phyloP scores from a whole-genome alignment of 2,329 filamentous ascomycete genomes.

The Pezicula neosporulosa region DNA sequence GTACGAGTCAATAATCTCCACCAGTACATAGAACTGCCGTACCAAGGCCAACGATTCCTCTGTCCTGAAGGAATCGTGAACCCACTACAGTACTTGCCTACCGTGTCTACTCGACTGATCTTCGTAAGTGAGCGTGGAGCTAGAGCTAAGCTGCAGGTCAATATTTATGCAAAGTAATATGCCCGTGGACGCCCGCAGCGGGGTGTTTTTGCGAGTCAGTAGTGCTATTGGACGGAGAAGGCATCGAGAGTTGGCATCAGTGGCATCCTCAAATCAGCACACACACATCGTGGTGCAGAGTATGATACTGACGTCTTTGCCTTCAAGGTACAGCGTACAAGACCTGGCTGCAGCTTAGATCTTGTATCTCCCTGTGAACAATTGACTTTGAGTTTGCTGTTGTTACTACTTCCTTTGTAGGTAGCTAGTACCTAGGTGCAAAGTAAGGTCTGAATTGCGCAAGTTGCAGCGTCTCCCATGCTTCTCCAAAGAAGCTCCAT shows the following conservation, averaged over 20 bases:
- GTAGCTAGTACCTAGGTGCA: too few species aligned
- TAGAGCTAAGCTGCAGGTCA: slow-evolving; percentile 17
- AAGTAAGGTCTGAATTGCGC: too few species aligned
- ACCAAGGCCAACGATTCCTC: background rate
- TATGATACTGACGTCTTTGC: background rate
- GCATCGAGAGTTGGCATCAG: background rate
- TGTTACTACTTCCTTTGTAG: too few species aligned
- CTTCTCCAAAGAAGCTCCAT: too few species aligned
- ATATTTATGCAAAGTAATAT: slow-evolving; percentile 20
- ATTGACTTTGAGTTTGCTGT: background rate
- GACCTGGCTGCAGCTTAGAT: background rate
- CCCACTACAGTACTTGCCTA: slow-evolving; percentile 1
- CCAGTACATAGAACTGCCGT: background rate
- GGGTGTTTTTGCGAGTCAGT: slow-evolving; percentile 1
- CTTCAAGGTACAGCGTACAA: background rate
- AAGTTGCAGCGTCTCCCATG: too few species aligned
- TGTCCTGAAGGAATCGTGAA: background rate
- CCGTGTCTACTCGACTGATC: slow-evolving; percentile 6
- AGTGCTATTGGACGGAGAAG: slow-evolving; percentile 12
- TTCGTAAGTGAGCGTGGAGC: slow-evolving; percentile 6
- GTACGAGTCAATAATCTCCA: slow-evolving; percentile 2
- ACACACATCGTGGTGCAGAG: background rate
- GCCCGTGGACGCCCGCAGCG: slow-evolving; percentile 12
- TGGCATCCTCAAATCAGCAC: slow-evolving; percentile 11
- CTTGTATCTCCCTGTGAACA: background rate